Percentiles rank a stretch among this genome's conserved stretches.
phyloP scores from a whole-genome alignment of 73 alveolate species.

The Paramecium biaurelia region DNA sequence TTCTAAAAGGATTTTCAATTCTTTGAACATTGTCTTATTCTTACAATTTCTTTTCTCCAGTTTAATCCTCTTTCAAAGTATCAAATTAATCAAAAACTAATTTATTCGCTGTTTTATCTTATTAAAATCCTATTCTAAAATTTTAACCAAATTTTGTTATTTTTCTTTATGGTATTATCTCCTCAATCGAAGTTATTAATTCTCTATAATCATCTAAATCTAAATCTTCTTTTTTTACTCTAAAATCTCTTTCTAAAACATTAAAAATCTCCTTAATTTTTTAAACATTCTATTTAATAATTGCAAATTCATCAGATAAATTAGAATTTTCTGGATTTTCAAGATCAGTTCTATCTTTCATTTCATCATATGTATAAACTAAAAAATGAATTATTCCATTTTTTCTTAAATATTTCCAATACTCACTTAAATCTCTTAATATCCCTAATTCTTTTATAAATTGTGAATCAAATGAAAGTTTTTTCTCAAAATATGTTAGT shows the following conservation, averaged over 20 bases:
- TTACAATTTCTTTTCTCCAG: not conserved
- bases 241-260: slow-evolving; percentile 42
- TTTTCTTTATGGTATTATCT: slow-evolving; percentile 45
- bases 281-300: slow-evolving; percentile 34
- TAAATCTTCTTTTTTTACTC: slow-evolving; percentile 43
- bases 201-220: slow-evolving; percentile 48
- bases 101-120: not conserved
- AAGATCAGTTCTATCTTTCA: slow-evolving; percentile 25
- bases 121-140: not conserved
- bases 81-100: not conserved
- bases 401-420: slow-evolving; percentile 57
- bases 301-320: slow-evolving; percentile 47
- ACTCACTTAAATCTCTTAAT: slow-evolving; percentile 51
- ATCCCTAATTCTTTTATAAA: not conserved
- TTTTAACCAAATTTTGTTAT: slow-evolving; percentile 38
- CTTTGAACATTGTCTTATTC: slow-evolving; percentile 40
- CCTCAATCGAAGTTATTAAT: slow-evolving; percentile 37
- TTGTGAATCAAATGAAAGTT: not conserved
- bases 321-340: slow-evolving; percentile 44
- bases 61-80: slow-evolving; percentile 8
- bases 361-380: slow-evolving; percentile 58
- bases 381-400: slow-evolving; percentile 57
- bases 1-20: not conserved
- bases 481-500: not conserved
- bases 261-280: slow-evolving; percentile 35